Conservation (phyloP, 2,329 filamentous ascomycete species). For the Aureobasidium sp. region DNA sequence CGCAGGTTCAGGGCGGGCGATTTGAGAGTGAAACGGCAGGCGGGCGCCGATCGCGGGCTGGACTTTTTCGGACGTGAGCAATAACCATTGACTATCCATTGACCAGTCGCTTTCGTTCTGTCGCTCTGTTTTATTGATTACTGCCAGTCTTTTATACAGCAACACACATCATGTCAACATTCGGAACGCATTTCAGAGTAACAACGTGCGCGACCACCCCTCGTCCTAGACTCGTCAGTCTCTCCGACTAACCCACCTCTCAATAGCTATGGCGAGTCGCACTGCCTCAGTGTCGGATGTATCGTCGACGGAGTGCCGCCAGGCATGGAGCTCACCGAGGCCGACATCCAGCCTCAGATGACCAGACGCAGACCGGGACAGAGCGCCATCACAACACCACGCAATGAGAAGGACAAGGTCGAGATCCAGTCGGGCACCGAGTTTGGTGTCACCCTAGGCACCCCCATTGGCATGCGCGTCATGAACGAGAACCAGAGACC, state of each 20-base stretch:
- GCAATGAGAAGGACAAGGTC: constrained; percentile 86
- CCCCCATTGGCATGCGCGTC: constrained; percentile 81
- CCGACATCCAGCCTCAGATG: constrained; percentile 89
- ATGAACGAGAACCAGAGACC: constrained; percentile 90
- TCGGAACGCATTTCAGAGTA: constrained; percentile 73
- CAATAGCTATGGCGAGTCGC: constrained; percentile 69
- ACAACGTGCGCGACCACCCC: constrained; percentile 57
- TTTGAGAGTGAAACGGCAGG: neutral
- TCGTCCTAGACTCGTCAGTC: constrained; percentile 18
- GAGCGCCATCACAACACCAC: constrained; percentile 80
- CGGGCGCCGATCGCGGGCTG: constrained; percentile 7
- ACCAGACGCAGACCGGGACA: constrained; percentile 85
- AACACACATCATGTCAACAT: constrained; percentile 66
- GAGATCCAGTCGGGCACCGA: constrained; percentile 91
- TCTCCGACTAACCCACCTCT: neutral
- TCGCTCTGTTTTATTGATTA: neutral
- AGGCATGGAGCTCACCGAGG: constrained; percentile 74
- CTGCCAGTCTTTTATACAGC: neutral
- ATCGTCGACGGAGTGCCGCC: constrained; percentile 92
- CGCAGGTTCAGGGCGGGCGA: neutral
- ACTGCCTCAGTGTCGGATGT: constrained; percentile 87
- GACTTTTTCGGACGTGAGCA: constrained; percentile 13
- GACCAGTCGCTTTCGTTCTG: neutral
- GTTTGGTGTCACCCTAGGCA: constrained; percentile 81
- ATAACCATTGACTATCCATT: neutral